A percentile compares a stretch with the other conserved stretches of the same genome.
Conservation (phyloP, 345 rosid species). For the Alliaria petiolata region DNA sequence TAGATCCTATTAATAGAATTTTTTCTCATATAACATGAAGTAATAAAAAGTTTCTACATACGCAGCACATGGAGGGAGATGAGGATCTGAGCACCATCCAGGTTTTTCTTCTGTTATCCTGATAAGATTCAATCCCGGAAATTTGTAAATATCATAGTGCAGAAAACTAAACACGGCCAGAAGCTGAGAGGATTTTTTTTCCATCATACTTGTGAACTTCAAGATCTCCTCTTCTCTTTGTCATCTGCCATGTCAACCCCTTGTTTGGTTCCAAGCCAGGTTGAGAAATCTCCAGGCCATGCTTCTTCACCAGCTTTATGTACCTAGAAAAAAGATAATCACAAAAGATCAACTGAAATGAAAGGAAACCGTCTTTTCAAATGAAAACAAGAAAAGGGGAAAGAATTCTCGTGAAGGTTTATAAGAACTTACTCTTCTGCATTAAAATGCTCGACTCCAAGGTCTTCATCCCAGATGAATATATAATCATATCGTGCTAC, state of each 20-base stretch:
- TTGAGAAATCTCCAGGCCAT: conserved; percentile 94
- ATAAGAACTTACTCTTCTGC: conserved; percentile 74
- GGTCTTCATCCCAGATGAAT: conserved; percentile 97
- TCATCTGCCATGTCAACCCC: conserved; percentile 95
- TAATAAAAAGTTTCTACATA: conserved; percentile 34
- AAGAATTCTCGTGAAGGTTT: neutral
- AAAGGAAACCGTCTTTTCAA: neutral
- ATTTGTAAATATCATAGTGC: conserved; percentile 8
- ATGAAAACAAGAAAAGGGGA: conserved; percentile 1
- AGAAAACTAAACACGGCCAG: neutral
- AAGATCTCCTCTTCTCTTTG: conserved; percentile 72
- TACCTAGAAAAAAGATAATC: conserved; percentile 45
- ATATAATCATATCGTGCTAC: conserved; percentile 92
- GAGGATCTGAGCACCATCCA: conserved; percentile 86
- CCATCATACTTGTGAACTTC: conserved; percentile 90
- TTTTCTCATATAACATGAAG: neutral
- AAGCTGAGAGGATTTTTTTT: neutral
- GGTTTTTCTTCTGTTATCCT: conserved; percentile 85
- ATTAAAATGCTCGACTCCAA: conserved; percentile 88
- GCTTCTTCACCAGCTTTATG: conserved; percentile 75
- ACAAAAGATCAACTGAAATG: conserved; percentile 2
- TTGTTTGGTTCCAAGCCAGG: conserved; percentile 92
- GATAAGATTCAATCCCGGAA: conserved; percentile 9
- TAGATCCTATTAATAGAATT: neutral
- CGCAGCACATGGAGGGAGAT: conserved; percentile 99